Evolutionary conservation across 371 early-diverging fungal species (phyloP), one percentile per base, ranked within the genome.

Genomic region (Rhizopus sp.): DNA sequence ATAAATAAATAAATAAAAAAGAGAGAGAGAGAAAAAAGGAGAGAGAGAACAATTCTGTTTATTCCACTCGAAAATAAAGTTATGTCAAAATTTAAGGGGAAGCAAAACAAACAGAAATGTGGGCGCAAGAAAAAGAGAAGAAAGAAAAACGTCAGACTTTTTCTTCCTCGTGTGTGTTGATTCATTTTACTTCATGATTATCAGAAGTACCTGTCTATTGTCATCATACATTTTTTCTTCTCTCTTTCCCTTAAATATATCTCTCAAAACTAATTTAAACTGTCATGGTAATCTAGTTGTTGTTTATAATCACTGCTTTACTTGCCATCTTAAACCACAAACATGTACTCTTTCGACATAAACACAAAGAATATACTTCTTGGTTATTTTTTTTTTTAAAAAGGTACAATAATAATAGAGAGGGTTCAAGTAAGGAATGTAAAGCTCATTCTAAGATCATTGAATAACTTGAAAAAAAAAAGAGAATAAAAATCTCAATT

Each of bases 391-490:
- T 23, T 23, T 23, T 23, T n/a, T n/a, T n/a, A n/a, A 23, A 42
- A 7, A 42, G 38, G 38, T 10, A 13, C 13, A 17, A 13, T 37
- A 42, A 53, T 31, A 46, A 40, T 35, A 41, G 41, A 58, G 44
- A 55, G 33, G 53, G 50, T 39, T 42, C 51, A 52, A 31, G 45
- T 55, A 50, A 56, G 42, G 39, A 39, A 44, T 13, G n/a, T 47
- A 47, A 30, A 30, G 29, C 48, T 32, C 48, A 32, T 29, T 7
- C 48, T 30, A 47, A 32, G 32, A 47, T 23, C 32, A 47, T n/a
- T 12, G 48, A 8, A 47, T 29, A 30, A 23, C 8, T 13, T 2
- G 8, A 13, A 47, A 9, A 23, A 47, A 23, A 23, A n/a, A 32
- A 30, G 29, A 23, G 29, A 13, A 32, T 9, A 47, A 23, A 47